A percentile compares a stretch with the other conserved stretches of the same genome.
Evolutionary conservation across 768 basidiomycete genomes (phyloP).

Genomic region (Strobilomyces echinocephalus): DNA sequence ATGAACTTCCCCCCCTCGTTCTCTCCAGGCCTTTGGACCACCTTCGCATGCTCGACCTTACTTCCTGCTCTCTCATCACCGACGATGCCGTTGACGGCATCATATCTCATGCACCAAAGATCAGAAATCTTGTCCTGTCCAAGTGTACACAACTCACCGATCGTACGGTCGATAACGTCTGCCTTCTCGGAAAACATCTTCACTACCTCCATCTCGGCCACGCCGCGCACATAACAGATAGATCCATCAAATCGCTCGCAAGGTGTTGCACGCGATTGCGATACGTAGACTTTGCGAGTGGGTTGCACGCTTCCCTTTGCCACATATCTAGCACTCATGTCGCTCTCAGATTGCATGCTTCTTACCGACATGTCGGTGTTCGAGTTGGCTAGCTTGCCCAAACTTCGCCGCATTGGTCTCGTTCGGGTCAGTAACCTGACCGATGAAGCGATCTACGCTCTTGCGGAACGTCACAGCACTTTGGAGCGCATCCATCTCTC

Average conservation of each 20-base stretch:
- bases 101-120: slow-evolving; percentile 72
- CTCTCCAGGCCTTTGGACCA: slow-evolving; percentile 69
- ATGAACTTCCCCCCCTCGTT: slow-evolving; percentile 62
- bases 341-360: slow-evolving; percentile 63
- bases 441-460: slow-evolving; percentile 86
- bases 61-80: slow-evolving; percentile 74
- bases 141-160: slow-evolving; percentile 82
- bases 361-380: slow-evolving; percentile 94
- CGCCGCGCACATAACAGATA: slow-evolving; percentile 84
- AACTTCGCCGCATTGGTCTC: slow-evolving; percentile 90
- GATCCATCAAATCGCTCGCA: slow-evolving; percentile 77
- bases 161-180: slow-evolving; percentile 76
- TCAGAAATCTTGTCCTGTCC: slow-evolving; percentile 81
- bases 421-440: slow-evolving; percentile 92
- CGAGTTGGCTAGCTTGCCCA: slow-evolving; percentile 81
- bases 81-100: slow-evolving; percentile 84
- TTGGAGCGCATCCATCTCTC: slow-evolving; percentile 95
- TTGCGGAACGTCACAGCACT: slow-evolving; percentile 79
- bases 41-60: slow-evolving; percentile 89
- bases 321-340: slow-evolving; percentile 7
- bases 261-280: slow-evolving; percentile 83
- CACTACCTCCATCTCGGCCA: slow-evolving; percentile 97
- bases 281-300: slow-evolving; percentile 96
- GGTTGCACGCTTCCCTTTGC: slow-evolving; percentile 28
- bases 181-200: slow-evolving; percentile 82